These are phyloP conservation scores for Saturnispora quitensis DNA, from an alignment of 805 yeast genomes.

Conservation along the genomic window DNA sequence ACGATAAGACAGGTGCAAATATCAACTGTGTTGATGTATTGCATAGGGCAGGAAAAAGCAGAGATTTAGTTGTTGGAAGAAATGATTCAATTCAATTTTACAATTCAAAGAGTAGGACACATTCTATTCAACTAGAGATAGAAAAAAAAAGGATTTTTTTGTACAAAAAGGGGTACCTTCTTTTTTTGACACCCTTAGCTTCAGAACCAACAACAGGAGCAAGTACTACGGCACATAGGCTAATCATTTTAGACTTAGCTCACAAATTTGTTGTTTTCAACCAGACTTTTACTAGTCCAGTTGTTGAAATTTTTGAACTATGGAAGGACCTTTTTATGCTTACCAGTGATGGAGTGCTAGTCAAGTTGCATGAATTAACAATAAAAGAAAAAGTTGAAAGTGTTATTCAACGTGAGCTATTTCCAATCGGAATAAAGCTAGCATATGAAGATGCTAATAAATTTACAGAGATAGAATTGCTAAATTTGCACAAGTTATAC, in stretches of 20 bases:
- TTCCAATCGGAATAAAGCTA: slow-evolving; percentile 60
- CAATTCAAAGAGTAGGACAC: slow-evolving; percentile 43
- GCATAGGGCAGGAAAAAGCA: slow-evolving; percentile 15
- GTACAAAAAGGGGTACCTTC: slow-evolving; percentile 38
- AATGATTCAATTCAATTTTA: slow-evolving; percentile 58
- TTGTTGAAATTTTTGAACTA: slow-evolving; percentile 47
- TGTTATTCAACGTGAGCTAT: slow-evolving; percentile 61
- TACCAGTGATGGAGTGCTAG: slow-evolving; percentile 68
- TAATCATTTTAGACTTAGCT: slow-evolving; percentile 58
- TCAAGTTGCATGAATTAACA: slow-evolving; percentile 57
- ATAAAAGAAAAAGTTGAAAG: slow-evolving; percentile 60
- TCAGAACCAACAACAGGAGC: slow-evolving; percentile 24
- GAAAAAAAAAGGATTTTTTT: slow-evolving; percentile 45
- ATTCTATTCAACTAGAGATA: slow-evolving; percentile 46
- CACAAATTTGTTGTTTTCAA: slow-evolving; percentile 66
- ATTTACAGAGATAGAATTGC: slow-evolving; percentile 24
- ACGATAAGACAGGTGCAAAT: slow-evolving; percentile 39
- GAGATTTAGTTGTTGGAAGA: slow-evolving; percentile 50
- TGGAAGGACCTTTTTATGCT: slow-evolving; percentile 54
- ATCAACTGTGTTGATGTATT: slow-evolving; percentile 38
- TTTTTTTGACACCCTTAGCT: slow-evolving; percentile 36
- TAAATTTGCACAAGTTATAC: slow-evolving; percentile 43
- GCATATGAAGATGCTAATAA: slow-evolving; percentile 32
- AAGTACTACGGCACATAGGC: slow-evolving; percentile 35
- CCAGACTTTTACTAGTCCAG: slow-evolving; percentile 56